These are phyloP conservation scores for Nyssa sinensis DNA, from an alignment of 148 eudicot species.

Conservation along the genomic window DNA sequence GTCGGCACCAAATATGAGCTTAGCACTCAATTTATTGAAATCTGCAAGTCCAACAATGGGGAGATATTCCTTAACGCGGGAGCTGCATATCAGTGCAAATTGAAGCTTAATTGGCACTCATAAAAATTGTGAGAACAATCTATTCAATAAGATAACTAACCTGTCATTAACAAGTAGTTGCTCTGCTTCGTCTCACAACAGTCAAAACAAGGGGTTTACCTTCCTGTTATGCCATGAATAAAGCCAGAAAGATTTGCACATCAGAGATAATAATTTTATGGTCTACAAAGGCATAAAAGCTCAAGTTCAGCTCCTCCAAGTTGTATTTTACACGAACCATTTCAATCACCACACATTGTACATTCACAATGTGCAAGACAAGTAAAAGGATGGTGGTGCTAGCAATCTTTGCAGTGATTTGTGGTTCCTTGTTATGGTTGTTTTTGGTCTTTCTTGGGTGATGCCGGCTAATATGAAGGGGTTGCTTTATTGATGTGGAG, in stretches of 20 bases:
- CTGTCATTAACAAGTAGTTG: conserved; percentile 75
- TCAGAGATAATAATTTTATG: not conserved
- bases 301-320: conserved; percentile 2
- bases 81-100: conserved; percentile 34
- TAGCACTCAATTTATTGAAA: conserved; percentile 93
- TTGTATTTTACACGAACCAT: not conserved
- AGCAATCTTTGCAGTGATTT: too few relatives aligned
- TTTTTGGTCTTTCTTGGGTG: too few relatives aligned
- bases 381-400: too few relatives aligned
- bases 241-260: not conserved
- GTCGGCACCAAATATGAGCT: conserved; percentile 89
- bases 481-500: too few relatives aligned
- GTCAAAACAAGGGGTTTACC: conserved; percentile 96
- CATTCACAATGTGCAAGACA: not conserved
- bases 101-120: not conserved
- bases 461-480: too few relatives aligned
- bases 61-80: conserved; percentile 91
- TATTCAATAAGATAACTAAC: conserved; percentile 27
- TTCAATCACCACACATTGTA: not conserved
- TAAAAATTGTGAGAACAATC: not conserved
- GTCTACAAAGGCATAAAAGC: not conserved
- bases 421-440: too few relatives aligned
- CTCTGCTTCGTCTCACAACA: conserved; percentile 89
- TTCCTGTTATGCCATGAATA: conserved; percentile 54
- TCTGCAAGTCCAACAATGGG: conserved; percentile 92